phyloP scores from a whole-genome alignment of 306 rosid genomes.

The Morella rubra region DNA sequence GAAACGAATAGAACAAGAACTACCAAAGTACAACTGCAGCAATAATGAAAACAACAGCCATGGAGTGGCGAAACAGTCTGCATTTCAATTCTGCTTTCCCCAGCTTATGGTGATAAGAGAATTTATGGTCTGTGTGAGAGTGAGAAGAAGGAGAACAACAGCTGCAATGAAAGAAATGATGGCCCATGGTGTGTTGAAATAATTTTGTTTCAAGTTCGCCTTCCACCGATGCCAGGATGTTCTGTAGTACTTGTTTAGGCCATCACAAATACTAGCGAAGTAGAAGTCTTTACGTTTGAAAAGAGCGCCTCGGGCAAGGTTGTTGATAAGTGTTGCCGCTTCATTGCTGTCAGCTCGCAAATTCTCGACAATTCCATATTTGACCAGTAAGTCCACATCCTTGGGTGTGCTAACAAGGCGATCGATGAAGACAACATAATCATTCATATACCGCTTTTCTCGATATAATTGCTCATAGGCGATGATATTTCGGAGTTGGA shows the following conservation, averaged over 20 bases:
- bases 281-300: not conserved
- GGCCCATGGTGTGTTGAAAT: constrained; percentile 38
- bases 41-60: too few relatives aligned
- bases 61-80: too few relatives aligned
- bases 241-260: constrained; percentile 25
- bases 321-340: not conserved
- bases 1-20: too few relatives aligned
- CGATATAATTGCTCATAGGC: constrained; percentile 39
- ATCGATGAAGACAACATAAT: constrained; percentile 25
- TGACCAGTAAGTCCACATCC: constrained; percentile 31
- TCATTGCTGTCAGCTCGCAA: constrained; percentile 20
- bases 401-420: constrained; percentile 16
- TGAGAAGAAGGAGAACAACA: not conserved
- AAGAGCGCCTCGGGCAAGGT: not conserved
- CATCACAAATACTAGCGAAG: not conserved
- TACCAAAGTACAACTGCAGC: too few relatives aligned
- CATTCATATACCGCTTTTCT: not conserved
- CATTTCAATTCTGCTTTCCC: too few relatives aligned
- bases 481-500: constrained; percentile 20
- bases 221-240: constrained; percentile 12
- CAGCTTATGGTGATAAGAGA: constrained; percentile 6
- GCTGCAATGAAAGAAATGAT: constrained; percentile 25
- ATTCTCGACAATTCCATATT: constrained; percentile 12
- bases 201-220: constrained; percentile 25
- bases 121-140: not conserved